Base-by-base conservation (phyloP, 2,329 filamentous ascomycete species). In the Lachnum nothofagi region DNA sequence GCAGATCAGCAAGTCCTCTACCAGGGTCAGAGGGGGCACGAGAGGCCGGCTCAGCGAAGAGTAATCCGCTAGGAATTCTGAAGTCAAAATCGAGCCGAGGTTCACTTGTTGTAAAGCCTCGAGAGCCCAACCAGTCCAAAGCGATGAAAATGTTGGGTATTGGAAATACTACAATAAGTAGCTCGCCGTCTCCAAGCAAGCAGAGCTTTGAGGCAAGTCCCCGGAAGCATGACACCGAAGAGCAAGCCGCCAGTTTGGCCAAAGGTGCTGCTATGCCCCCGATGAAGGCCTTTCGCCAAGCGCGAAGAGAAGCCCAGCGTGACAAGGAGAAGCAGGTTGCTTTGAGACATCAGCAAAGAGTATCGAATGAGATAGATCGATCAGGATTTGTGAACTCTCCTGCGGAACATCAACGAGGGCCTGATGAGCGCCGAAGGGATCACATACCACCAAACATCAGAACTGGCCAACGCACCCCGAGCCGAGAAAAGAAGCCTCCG, bases 21-120 rank as follows among this genome's bases (percentile, higher is more conserved):
- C 63, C 10, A 70, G 74, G 27, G 57, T 63, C 5, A 52, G 64
- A 40, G 59, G 64, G 49, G 70, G 69, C 37, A 25, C 64, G 41
- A 51, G 63, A 48, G 54, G 63, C 3, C 55, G 66, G 8, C 20
- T 42, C 44, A 52, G 66, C n/a, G 68, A 60, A 71, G 42, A 68
- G 78, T 3, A 82, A 80, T 57, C 76, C 81, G 1, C 69, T 88
- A 20, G 81, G 78, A 19, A 79, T 87, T 46, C 68, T 89, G 44
- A 78, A 79, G 52, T 68, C 77, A 19, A 88, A 86, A 67, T 77
- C 82, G 3, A 90, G 86, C 63, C 74, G 77, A 17, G 81, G 84
- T 12, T 86, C 85, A 3, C 68, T 89, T 22, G 71, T 75, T 22
- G 76, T 73, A 41, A 71, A 70, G 37, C 65, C 68, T 65, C 20